Evolutionary conservation across 1,139 yeast genomes (phyloP).

Genomic region (Pichia kudriavzevii): DNA sequence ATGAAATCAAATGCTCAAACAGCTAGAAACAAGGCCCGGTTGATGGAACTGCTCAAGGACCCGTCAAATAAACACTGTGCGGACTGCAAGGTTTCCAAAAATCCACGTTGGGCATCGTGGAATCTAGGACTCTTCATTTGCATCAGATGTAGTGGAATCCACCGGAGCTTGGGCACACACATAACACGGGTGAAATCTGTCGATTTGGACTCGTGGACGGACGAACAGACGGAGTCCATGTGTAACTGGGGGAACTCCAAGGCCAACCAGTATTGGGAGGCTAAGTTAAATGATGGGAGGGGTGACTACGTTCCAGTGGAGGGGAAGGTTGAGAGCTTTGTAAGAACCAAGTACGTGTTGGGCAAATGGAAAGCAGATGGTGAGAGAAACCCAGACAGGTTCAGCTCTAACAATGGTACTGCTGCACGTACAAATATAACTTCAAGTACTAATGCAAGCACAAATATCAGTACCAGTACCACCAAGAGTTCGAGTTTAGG

Average conservation of each 20-base stretch:
- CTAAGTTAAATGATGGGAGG: constrained; percentile 36
- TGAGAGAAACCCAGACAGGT: constrained; percentile 35
- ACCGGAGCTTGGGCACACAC: constrained; percentile 92
- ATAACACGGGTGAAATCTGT: constrained; percentile 81
- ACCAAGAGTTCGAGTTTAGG: too few relatives aligned
- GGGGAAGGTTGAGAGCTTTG: constrained; percentile 79
- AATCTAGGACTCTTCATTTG: constrained; percentile 87
- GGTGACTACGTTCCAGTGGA: constrained; percentile 70
- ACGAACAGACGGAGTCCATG: constrained; percentile 79
- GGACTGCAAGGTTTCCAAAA: constrained; percentile 82
- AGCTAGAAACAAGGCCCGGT: constrained; percentile 28
- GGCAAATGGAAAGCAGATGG: constrained; percentile 82
- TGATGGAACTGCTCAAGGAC: constrained; percentile 49
- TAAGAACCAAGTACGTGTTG: constrained; percentile 83
- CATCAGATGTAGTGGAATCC: constrained; percentile 91
- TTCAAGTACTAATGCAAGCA: too few relatives aligned
- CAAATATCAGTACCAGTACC: too few relatives aligned
- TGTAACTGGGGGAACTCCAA: constrained; percentile 79
- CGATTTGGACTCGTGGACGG: constrained; percentile 95
- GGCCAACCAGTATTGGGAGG: constrained; percentile 80
- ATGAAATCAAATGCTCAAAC: constrained; percentile 12
- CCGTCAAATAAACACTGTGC: constrained; percentile 75
- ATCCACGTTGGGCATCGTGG: constrained; percentile 99
- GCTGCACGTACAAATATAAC: constrained; percentile 5
- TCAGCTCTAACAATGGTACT: constrained; percentile 1